Percentiles rank a stretch among this genome's conserved stretches.
These are phyloP conservation scores for Arthrobotrys megalospora DNA, from an alignment of 2,329 filamentous ascomycete species.

Conservation along the genomic window DNA sequence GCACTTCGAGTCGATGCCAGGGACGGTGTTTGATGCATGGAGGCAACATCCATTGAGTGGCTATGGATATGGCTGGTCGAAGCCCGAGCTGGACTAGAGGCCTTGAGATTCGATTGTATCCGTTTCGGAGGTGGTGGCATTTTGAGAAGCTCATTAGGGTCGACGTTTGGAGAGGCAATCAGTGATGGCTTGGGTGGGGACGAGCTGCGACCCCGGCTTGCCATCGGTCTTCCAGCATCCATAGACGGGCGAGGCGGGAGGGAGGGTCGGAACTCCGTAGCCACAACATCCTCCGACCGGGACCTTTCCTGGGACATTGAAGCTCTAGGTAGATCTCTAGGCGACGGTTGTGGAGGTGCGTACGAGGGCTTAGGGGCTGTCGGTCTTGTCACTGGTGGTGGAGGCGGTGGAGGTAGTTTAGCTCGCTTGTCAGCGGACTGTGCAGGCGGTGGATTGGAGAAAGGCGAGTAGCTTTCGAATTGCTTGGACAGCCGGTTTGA, in stretches of 20 bases:
- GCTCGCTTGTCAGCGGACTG: conserved; percentile 53
- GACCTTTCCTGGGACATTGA: conserved; percentile 33
- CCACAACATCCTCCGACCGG: conserved; percentile 37
- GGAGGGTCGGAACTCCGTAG: conserved; percentile 39
- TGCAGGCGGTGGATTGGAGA: conserved; percentile 56
- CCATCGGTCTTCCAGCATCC: conserved; percentile 28
- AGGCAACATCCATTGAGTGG: conserved; percentile 35
- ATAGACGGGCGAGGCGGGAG: conserved; percentile 57
- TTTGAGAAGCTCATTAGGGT: conserved; percentile 58
- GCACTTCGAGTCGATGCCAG: conserved; percentile 42
- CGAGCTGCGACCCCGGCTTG: conserved; percentile 63
- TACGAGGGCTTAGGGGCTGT: conserved; percentile 65
- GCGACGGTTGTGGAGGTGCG: conserved; percentile 40
- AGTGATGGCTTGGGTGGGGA: conserved; percentile 62
- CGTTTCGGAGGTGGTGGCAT: conserved; percentile 64
- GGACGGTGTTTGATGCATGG: conserved; percentile 28
- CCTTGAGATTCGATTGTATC: conserved; percentile 48
- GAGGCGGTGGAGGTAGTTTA: conserved; percentile 61
- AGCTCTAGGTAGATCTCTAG: conserved; percentile 17
- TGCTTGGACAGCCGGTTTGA: conserved; percentile 54
- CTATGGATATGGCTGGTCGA: conserved; percentile 42
- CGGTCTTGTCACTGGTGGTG: conserved; percentile 64
- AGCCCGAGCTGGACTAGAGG: conserved; percentile 42
- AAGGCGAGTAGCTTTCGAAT: conserved; percentile 55
- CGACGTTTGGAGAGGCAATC: conserved; percentile 49